phyloP scores from a whole-genome alignment of 129 eudicot species.

The Lactuca saligna region DNA sequence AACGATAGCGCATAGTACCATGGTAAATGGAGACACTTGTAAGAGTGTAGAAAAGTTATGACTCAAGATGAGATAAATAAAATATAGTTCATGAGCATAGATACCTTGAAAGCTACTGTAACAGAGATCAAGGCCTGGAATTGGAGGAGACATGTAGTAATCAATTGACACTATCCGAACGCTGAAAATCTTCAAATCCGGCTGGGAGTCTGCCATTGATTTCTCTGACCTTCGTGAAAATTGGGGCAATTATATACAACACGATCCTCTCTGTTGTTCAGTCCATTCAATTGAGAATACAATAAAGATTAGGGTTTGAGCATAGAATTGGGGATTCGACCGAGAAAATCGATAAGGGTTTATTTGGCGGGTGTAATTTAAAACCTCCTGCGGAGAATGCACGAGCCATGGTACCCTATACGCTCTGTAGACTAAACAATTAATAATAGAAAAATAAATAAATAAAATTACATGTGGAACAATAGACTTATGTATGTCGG shows the following conservation, averaged over 20 bases:
- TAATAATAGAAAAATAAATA: too few species aligned
- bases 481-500: too few species aligned
- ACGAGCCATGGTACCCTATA: not conserved
- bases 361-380: conserved; percentile 36
- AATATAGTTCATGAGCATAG: not conserved
- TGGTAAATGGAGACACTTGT: not conserved
- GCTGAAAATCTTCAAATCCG: conserved; percentile 52
- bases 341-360: conserved; percentile 9
- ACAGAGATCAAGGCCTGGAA: conserved; percentile 60
- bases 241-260: not conserved
- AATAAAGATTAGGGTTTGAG: conserved; percentile 22
- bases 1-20: not conserved
- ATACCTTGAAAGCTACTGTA: conserved; percentile 88
- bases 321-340: not conserved
- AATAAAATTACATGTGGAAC: too few species aligned
- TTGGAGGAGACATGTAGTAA: conserved; percentile 84
- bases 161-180: conserved; percentile 90
- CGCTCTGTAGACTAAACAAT: too few species aligned
- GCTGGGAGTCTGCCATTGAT: conserved; percentile 52
- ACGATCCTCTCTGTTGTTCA: not conserved
- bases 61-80: not conserved
- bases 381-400: not conserved
- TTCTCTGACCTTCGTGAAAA: conserved; percentile 3
- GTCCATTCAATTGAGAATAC: not conserved
- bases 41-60: not conserved